These are phyloP conservation scores for Ocimum tenuiflorum DNA, from an alignment of 257 asterid species.

Conservation along the genomic window DNA sequence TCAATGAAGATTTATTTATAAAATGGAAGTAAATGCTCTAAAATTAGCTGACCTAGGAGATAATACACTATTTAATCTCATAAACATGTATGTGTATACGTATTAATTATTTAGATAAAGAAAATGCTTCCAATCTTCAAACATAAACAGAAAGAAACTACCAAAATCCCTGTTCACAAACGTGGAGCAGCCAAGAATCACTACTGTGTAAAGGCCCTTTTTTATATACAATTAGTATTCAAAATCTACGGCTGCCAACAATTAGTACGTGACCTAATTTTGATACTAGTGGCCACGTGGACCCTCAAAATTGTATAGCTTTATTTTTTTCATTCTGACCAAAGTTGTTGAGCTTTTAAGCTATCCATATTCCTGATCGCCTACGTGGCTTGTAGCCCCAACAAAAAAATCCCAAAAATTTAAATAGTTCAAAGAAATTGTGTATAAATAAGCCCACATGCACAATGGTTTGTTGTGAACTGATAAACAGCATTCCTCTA, in stretches of 20 bases:
- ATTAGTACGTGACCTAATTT: constrained; percentile 26
- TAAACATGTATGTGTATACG: too few relatives aligned
- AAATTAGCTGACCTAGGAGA: too few relatives aligned
- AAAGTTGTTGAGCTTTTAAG: constrained; percentile 15
- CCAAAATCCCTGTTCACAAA: background rate
- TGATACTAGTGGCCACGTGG: constrained; percentile 6
- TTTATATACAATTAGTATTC: background rate
- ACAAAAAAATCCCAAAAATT: background rate
- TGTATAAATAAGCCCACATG: constrained; percentile 26
- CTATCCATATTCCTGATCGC: background rate
- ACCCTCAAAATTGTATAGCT: background rate
- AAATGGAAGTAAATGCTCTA: too few relatives aligned
- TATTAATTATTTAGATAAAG: too few relatives aligned
- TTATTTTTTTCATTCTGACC: background rate
- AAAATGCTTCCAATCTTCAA: background rate
- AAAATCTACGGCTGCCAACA: constrained; percentile 3
- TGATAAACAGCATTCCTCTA: constrained; percentile 35
- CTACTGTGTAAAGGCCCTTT: background rate
- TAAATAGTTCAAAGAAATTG: background rate
- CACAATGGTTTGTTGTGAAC: constrained; percentile 39
- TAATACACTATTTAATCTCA: too few relatives aligned
- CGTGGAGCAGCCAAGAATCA: constrained; percentile 12
- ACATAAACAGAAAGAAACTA: background rate
- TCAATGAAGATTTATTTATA: too few relatives aligned
- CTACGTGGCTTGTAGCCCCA: constrained; percentile 10